Percentiles rank a stretch among this genome's conserved stretches.
Evolutionary conservation across 768 basidiomycete genomes (phyloP).

Genomic region (Stropharia rugosoannulata): DNA sequence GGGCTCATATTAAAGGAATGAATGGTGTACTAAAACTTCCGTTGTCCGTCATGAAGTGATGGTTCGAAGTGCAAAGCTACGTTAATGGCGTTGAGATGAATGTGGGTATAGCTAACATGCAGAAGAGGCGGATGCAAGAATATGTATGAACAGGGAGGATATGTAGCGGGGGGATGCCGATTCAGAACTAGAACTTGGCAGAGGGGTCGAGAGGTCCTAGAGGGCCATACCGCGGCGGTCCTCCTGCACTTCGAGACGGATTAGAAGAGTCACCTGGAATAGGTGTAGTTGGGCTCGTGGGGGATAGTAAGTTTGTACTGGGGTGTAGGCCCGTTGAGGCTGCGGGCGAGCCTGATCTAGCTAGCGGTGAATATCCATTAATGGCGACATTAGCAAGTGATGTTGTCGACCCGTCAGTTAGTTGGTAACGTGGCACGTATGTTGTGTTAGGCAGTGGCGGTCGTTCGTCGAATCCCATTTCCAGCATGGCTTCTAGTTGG

Average conservation of each 20-base stretch:
- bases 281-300: conserved; percentile 36
- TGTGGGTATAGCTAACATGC: conserved; percentile 38
- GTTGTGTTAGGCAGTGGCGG: conserved; percentile 48
- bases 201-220: conserved; percentile 64
- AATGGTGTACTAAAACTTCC: conserved; percentile 27
- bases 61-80: conserved; percentile 18
- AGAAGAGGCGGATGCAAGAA: conserved; percentile 20
- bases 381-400: conserved; percentile 38
- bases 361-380: conserved; percentile 59
- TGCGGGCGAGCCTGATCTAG: conserved; percentile 47
- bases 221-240: conserved; percentile 45
- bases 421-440: conserved; percentile 58
- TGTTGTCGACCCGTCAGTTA: conserved; percentile 53
- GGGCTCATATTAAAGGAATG: conserved; percentile 33
- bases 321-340: conserved; percentile 19
- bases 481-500: conserved; percentile 91
- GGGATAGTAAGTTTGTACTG: conserved; percentile 34
- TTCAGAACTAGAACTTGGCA: conserved; percentile 40
- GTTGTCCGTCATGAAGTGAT: conserved; percentile 31
- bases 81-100: conserved; percentile 27
- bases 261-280: conserved; percentile 17
- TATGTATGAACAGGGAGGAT: conserved; percentile 8
- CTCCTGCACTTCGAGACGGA: conserved; percentile 10
- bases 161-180: conserved; percentile 21
- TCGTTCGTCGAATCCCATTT: conserved; percentile 82